phyloP scores from a whole-genome alignment of 176 grass and related monocot genomes.

The Ampelocalamus luodianensis region DNA sequence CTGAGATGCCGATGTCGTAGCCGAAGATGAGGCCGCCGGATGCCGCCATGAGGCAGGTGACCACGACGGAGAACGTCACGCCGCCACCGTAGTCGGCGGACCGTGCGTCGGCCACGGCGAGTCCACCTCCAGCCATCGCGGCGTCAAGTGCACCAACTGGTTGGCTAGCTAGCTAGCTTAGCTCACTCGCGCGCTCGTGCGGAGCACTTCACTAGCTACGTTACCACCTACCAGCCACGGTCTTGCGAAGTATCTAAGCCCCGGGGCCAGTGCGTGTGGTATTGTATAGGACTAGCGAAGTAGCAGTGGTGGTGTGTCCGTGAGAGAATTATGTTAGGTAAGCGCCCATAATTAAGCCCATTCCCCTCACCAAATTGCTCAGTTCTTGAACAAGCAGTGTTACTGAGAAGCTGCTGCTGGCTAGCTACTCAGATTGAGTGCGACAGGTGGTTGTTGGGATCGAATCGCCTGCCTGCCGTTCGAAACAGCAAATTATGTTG shows the following conservation, averaged over 20 bases:
- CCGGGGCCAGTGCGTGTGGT: too few species aligned
- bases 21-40: conserved; percentile 74
- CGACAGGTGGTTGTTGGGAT: too few species aligned
- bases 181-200: neutral
- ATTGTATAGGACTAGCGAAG: too few species aligned
- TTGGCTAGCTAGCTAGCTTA: too few species aligned
- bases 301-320: neutral
- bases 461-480: too few species aligned
- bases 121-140: conserved; percentile 48
- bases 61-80: conserved; percentile 60
- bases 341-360: too few species aligned
- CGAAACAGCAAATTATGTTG: too few species aligned
- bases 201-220: neutral
- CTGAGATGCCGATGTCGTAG: conserved; percentile 79
- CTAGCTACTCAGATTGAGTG: too few species aligned
- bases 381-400: too few species aligned
- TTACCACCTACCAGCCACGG: neutral
- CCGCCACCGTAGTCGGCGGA: conserved; percentile 54
- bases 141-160: neutral
- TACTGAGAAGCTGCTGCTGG: too few species aligned
- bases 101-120: neutral
- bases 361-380: too few species aligned
- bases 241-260: neutral
- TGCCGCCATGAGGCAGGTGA: conserved; percentile 78
- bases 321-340: too few species aligned